These are phyloP conservation scores for Cryphonectria carpinicola DNA, from an alignment of 2,329 filamentous ascomycete species.

Conservation along the genomic window DNA sequence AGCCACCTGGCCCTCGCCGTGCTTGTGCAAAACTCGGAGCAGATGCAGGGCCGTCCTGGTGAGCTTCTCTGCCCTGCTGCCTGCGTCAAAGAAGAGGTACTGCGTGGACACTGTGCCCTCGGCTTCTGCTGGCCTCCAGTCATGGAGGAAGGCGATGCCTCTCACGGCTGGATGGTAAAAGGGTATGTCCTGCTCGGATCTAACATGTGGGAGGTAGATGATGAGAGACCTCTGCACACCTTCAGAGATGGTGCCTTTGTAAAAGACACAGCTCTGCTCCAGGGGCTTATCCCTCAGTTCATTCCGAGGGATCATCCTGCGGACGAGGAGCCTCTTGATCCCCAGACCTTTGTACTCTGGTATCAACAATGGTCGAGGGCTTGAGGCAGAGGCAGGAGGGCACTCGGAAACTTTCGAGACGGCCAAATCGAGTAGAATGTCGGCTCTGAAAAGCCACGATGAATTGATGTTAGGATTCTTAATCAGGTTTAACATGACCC, in stretches of 20 bases:
- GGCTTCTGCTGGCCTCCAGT: conserved; percentile 52
- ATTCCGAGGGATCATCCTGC: conserved; percentile 82
- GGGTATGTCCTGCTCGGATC: conserved; percentile 66
- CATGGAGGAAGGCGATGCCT: conserved; percentile 76
- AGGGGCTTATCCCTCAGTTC: conserved; percentile 73
- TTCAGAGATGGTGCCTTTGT: conserved; percentile 44
- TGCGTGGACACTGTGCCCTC: conserved; percentile 62
- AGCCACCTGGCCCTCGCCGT: conserved; percentile 65
- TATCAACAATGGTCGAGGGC: conserved; percentile 38
- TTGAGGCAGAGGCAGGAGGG: conserved; percentile 24
- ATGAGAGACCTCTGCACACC: conserved; percentile 57
- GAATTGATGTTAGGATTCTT: conserved; percentile 82
- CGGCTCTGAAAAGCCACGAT: conserved; percentile 76
- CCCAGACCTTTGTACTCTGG: conserved; percentile 50
- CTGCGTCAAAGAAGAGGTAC: conserved; percentile 56
- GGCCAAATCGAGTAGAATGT: conserved; percentile 66
- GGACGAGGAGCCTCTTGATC: conserved; percentile 68
- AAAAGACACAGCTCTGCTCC: conserved; percentile 82
- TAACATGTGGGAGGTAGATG: conserved; percentile 77
- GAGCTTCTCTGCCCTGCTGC: conserved; percentile 51
- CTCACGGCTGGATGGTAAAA: conserved; percentile 86
- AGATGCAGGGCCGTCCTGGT: conserved; percentile 71
- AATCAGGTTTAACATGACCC: conserved; percentile 75
- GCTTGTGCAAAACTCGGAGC: conserved; percentile 71
- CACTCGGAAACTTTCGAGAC: conserved; percentile 34